A percentile compares a stretch with the other conserved stretches of the same genome.
Evolutionary conservation across 208 protist genomes (phyloP).

Genomic region (Vickermania ingenoplastis): DNA sequence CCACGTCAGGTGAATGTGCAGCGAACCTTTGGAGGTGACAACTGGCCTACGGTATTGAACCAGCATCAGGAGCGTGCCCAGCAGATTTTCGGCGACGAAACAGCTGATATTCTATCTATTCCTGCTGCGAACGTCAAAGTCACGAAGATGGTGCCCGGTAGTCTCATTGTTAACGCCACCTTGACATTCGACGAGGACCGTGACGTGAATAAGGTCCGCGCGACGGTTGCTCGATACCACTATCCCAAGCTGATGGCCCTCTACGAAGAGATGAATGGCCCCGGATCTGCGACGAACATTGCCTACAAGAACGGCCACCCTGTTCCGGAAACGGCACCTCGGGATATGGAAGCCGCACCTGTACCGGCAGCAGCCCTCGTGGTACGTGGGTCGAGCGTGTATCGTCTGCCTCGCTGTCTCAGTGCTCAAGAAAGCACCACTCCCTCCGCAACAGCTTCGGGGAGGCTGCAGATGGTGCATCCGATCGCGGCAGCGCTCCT

Average conservation of each 20-base stretch:
- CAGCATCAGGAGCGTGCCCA: background rate
- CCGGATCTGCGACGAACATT: background rate
- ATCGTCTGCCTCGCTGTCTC: background rate
- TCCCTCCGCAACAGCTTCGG: background rate
- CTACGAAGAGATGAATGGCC: constrained; percentile 1
- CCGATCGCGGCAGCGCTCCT: no score
- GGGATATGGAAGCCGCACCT: background rate
- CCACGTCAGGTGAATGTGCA: background rate
- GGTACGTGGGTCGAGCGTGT: background rate
- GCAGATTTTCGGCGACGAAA: background rate
- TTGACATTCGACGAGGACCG: background rate
- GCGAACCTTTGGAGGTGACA: background rate
- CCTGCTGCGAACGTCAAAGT: background rate
- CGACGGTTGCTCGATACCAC: background rate
- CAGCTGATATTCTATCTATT: background rate
- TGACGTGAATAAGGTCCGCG: background rate
- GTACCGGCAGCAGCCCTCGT: background rate
- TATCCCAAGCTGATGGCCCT: constrained; percentile 2
- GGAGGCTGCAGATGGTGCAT: no score
- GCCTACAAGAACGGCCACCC: background rate
- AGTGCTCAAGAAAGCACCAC: background rate
- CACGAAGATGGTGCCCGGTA: background rate
- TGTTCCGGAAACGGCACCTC: no score
- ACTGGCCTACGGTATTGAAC: background rate
- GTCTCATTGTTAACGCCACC: background rate